phyloP scores from a whole-genome alignment of 352 stramenopile species.

The Pythium coloratum region DNA sequence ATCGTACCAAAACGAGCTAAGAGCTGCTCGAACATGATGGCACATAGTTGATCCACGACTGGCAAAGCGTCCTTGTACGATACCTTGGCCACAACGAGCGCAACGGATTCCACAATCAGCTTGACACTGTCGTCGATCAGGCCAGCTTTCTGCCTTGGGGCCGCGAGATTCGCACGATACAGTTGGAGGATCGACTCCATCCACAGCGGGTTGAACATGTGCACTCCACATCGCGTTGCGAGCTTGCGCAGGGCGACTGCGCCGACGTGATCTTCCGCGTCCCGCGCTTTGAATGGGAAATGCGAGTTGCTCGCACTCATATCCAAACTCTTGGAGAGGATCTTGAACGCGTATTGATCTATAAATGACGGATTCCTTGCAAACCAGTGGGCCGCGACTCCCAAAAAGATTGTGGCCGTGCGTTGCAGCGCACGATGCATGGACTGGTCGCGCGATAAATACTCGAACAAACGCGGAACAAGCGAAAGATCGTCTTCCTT shows the following conservation, averaged over 20 bases:
- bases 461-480: conserved; percentile 71
- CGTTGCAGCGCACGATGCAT: conserved; percentile 57
- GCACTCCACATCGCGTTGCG: conserved; percentile 52
- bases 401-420: conserved; percentile 71
- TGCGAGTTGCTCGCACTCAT: conserved; percentile 34
- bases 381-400: conserved; percentile 74
- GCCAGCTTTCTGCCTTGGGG: conserved; percentile 23
- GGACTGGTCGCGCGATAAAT: conserved; percentile 65
- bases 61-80: conserved; percentile 63
- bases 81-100: conserved; percentile 61
- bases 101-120: conserved; percentile 71
- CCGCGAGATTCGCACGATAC: conserved; percentile 47
- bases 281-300: conserved; percentile 47
- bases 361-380: conserved; percentile 60
- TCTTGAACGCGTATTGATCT: conserved; percentile 57
- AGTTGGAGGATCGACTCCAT: conserved; percentile 68
- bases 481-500: conserved; percentile 75
- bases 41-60: conserved; percentile 60
- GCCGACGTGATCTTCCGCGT: conserved; percentile 67
- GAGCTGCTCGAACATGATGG: conserved; percentile 70
- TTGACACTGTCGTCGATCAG: conserved; percentile 48
- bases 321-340: conserved; percentile 71
- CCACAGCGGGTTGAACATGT: conserved; percentile 71
- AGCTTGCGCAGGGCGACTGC: conserved; percentile 71
- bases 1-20: conserved; percentile 44